A percentile compares a stretch with the other conserved stretches of the same genome.
These are phyloP conservation scores for Leucocoprinus leucothites DNA, from an alignment of 768 basidiomycete species.

Conservation along the genomic window DNA sequence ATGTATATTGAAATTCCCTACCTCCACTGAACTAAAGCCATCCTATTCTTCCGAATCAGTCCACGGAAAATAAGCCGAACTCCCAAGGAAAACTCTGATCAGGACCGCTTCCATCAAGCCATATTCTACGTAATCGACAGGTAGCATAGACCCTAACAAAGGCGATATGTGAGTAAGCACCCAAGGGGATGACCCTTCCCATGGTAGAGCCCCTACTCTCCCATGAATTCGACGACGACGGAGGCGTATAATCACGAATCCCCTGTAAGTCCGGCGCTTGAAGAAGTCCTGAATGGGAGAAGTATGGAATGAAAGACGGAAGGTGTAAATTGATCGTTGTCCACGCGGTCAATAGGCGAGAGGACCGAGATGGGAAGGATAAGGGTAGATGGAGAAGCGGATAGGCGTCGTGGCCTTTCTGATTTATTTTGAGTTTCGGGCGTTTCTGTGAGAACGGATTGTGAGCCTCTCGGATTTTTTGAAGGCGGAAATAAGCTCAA, in stretches of 20 bases:
- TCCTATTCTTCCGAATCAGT: no score
- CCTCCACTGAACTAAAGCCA: no score
- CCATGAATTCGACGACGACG: background rate
- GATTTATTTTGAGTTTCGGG: conserved; percentile 43
- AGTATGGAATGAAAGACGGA: conserved; percentile 56
- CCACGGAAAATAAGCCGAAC: conserved; percentile 59
- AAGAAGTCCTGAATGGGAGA: conserved; percentile 40
- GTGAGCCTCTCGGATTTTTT: conserved; percentile 13
- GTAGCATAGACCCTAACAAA: conserved; percentile 76
- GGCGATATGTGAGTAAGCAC: conserved; percentile 59
- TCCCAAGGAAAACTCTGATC: conserved; percentile 66
- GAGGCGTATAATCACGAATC: background rate
- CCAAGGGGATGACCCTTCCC: background rate
- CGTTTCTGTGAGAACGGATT: conserved; percentile 41
- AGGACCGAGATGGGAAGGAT: conserved; percentile 53
- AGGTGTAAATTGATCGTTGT: conserved; percentile 59
- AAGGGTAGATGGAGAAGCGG: conserved; percentile 73
- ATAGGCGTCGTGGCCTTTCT: conserved; percentile 21
- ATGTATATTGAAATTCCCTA: background rate
- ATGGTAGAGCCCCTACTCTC: no score
- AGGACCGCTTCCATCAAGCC: conserved; percentile 62
- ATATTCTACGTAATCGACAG: conserved; percentile 73
- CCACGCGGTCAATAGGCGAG: conserved; percentile 66
- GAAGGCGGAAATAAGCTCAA: no score
- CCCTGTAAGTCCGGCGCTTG: background rate